phyloP scores from a whole-genome alignment of 164 flowering plant genomes.

The Malania oleifera region DNA sequence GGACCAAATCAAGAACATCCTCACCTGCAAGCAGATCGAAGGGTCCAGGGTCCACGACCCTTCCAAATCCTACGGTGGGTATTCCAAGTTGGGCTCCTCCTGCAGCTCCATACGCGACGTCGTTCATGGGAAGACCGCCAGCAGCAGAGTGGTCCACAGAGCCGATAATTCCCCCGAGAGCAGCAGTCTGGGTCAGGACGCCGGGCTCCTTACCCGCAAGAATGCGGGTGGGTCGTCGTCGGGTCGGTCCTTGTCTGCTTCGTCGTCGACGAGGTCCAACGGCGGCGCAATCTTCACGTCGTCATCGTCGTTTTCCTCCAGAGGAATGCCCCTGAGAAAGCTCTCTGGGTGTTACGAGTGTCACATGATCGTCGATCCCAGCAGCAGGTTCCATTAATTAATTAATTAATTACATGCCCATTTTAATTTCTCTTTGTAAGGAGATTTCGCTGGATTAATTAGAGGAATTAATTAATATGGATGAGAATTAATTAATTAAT shows the following conservation, averaged over 20 bases:
- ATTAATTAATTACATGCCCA: slow-evolving; percentile 17
- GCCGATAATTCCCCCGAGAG: slow-evolving; percentile 81
- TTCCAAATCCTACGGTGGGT: slow-evolving; percentile 28
- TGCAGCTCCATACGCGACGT: slow-evolving; percentile 84
- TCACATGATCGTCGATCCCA: slow-evolving; percentile 56
- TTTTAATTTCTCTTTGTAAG: background rate
- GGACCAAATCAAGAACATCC: slow-evolving; percentile 85
- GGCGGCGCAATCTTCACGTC: slow-evolving; percentile 24
- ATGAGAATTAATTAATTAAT: background rate
- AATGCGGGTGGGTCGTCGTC: slow-evolving; percentile 20
- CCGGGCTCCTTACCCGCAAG: slow-evolving; percentile 43
- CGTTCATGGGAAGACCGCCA: slow-evolving; percentile 68
- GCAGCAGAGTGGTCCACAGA: slow-evolving; percentile 79
- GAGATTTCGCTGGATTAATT: background rate
- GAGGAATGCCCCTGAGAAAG: slow-evolving; percentile 60
- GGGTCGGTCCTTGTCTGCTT: slow-evolving; percentile 25
- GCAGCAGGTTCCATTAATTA: too few relatives aligned
- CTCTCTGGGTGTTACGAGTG: slow-evolving; percentile 75
- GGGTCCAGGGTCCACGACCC: slow-evolving; percentile 60
- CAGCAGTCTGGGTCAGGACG: slow-evolving; percentile 56
- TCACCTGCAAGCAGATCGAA: slow-evolving; percentile 74
- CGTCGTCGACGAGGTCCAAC: slow-evolving; percentile 43
- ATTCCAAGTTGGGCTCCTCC: slow-evolving; percentile 56
- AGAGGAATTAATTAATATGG: background rate
- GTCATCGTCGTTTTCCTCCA: slow-evolving; percentile 13